Evolutionary conservation across 306 rosid species (phyloP), one percentile per base, ranked within the genome.

Genomic region (Glycine soja): DNA sequence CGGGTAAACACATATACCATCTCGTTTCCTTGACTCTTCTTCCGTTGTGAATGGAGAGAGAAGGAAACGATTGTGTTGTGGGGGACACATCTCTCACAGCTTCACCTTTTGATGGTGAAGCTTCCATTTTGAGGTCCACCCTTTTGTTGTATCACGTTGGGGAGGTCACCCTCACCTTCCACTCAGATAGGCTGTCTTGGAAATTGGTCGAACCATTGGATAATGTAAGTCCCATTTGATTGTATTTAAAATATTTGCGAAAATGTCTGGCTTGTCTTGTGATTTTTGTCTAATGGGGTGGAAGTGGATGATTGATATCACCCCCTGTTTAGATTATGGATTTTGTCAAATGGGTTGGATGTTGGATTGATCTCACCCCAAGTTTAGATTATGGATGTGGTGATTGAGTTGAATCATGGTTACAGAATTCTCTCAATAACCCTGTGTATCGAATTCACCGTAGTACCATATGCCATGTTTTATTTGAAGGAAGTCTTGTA

Each of bases 111-210:
- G 72, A 81, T 34, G 74, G 50, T 47, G 83, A 82, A 78, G 36
- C 70, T 12, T 52, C 88, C 77, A 24, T 62, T 80, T 84, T 83
- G 86, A 85, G 88, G 80, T 89, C 91, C 19, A 76, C 79, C 80
- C 57, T 95, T 54, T 88, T 85, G 64, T 87, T 95, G 88, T 91
- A 93, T 82, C 88, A 67, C 71, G 86, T 85, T 67, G 97, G 96
- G 8, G 88, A 89, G 80, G 97, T 89, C 70, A 18, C 36, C 18
- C 87, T 91, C 76, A 82, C 83, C 88, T 89, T 81, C 59, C 69
- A 87, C 65, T 80, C 96, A 10, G 86, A 90, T 79, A 90, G 91
- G 13, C 78, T 95, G 76, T 86, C 89, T 74, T 95, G 99, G 99
- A 81, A 89, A 79, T 79, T 70, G 65, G 65, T 84, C 13, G 79